Base-by-base conservation (phyloP, 305 asterid genomes). In the Fraxinus ornus region DNA sequence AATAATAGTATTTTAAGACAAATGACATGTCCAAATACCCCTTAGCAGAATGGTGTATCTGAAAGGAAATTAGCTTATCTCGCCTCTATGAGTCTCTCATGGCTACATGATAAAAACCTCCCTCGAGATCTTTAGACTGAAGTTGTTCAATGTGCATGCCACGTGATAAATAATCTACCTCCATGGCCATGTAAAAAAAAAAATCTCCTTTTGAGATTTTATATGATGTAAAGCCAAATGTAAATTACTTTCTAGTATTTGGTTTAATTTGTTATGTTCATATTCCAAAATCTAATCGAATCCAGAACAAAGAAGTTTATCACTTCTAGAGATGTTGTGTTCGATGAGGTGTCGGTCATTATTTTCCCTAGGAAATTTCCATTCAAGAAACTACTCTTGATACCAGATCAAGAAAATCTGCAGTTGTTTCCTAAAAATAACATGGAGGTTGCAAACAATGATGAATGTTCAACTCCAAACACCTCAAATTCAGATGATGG, bases 21-120 rank as follows among this genome's bases (percentile, higher is more conserved):
- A 22, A 75, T 84, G 81, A 70, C 81, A 37, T 80, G 78, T 76
- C 78, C 78, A 1, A 52, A 81, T 21, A 78, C 75, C 10, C 83
- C 44, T 5, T 22, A 78, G 1, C 19, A 77, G 10, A 84, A 81
- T 39, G 60, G 76, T 0, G 62, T 78, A 0, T 8, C 64, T 10
- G 76, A 68, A 10, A 33, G 33, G 21, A 78, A 83, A 22, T 24
- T 78, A n/a, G 82, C 21, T 2, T 49, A 76, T 10, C 52, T 76
- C 2, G 37, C 32, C 2, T 75, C 76, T 1, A 4, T 22, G 5
- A 66, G 37, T 22, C 76, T 85, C 60, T 81, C 80, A 55, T 84
- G 83, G 78, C 6, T 81, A 33, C 78, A 85, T 41, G 75, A 73
- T 10, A 72, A 81, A 71, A 71, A 70, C 22, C 76, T 84, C 26